Percentiles rank a stretch among this genome's conserved stretches.
These are phyloP conservation scores for Ceratobasidium sp. DNA, from an alignment of 1,284 basidiomycete species.

Conservation along the genomic window DNA sequence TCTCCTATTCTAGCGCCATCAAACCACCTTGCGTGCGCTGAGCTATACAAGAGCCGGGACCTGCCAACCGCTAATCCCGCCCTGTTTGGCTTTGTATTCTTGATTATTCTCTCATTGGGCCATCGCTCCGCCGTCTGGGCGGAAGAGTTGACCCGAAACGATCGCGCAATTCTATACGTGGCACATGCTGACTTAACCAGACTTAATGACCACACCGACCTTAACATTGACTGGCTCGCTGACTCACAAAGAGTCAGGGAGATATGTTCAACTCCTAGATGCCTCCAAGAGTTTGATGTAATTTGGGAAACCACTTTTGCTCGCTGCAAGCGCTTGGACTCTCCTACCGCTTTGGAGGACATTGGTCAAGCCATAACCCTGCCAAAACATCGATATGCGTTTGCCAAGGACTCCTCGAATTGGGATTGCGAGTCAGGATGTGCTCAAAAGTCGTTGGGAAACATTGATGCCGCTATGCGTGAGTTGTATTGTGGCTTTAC, in stretches of 20 bases:
- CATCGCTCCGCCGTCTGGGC: constrained; percentile 1
- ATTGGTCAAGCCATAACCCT: not conserved
- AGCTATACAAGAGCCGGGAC: not conserved
- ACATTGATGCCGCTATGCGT: no score
- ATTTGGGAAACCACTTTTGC: not conserved
- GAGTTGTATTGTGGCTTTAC: no score
- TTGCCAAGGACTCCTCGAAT: not conserved
- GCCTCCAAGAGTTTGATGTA: not conserved
- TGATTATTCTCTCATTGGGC: constrained; percentile 3
- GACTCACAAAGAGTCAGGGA: not conserved
- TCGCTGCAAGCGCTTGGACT: not conserved
- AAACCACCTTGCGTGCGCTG: not conserved
- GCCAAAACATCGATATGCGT: not conserved
- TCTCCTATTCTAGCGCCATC: not conserved
- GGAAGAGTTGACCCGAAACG: not conserved
- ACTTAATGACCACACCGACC: not conserved
- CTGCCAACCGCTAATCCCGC: not conserved
- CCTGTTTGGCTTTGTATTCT: not conserved
- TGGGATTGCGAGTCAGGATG: no score
- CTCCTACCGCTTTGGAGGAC: not conserved
- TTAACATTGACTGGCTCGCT: not conserved
- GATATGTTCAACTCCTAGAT: not conserved
- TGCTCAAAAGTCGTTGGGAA: no score
- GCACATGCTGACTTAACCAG: not conserved
- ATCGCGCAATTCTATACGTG: constrained; percentile 5